Percentiles rank a stretch among this genome's conserved stretches.
Conservation (phyloP, 805 yeast species). For the Kuraishia borneana region DNA sequence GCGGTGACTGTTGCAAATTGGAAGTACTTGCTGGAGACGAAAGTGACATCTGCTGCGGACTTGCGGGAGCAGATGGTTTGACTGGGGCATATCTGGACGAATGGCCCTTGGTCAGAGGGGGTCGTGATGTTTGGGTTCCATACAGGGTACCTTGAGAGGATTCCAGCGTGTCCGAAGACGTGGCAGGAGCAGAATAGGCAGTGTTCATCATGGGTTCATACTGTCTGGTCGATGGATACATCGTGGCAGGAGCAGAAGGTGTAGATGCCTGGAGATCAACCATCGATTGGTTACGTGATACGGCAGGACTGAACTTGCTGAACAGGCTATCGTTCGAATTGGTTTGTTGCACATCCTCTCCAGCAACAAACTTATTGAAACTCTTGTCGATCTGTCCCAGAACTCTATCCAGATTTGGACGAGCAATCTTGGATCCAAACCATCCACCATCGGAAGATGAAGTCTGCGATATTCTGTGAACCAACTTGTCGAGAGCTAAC, state of each 20-base stretch:
- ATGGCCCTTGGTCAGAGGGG: neutral
- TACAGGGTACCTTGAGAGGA: neutral
- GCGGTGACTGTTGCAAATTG: neutral
- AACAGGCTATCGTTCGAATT: slow-evolving; percentile 39
- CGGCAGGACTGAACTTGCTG: slow-evolving; percentile 58
- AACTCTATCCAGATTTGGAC: slow-evolving; percentile 62
- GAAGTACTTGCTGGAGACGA: neutral
- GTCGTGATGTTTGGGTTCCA: neutral
- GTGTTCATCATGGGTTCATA: slow-evolving; percentile 2
- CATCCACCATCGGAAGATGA: slow-evolving; percentile 27
- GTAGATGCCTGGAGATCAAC: slow-evolving; percentile 15
- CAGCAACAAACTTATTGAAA: slow-evolving; percentile 71
- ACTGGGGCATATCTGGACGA: neutral
- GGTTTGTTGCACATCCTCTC: slow-evolving; percentile 50
- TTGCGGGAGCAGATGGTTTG: neutral
- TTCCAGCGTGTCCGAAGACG: slow-evolving; percentile 7
- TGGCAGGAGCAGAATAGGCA: slow-evolving; percentile 13
- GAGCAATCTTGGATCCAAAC: slow-evolving; percentile 46
- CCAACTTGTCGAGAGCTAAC: slow-evolving; percentile 23
- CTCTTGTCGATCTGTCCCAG: slow-evolving; percentile 86
- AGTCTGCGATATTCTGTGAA: slow-evolving; percentile 34
- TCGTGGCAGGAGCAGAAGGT: neutral
- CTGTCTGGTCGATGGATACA: neutral
- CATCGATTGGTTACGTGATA: slow-evolving; percentile 45
- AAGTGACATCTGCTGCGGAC: neutral